Percentiles rank a stretch among this genome's conserved stretches.
Conservation (phyloP, 2,329 filamentous ascomycete genomes). For the Colletotrichum sansevieriae region DNA sequence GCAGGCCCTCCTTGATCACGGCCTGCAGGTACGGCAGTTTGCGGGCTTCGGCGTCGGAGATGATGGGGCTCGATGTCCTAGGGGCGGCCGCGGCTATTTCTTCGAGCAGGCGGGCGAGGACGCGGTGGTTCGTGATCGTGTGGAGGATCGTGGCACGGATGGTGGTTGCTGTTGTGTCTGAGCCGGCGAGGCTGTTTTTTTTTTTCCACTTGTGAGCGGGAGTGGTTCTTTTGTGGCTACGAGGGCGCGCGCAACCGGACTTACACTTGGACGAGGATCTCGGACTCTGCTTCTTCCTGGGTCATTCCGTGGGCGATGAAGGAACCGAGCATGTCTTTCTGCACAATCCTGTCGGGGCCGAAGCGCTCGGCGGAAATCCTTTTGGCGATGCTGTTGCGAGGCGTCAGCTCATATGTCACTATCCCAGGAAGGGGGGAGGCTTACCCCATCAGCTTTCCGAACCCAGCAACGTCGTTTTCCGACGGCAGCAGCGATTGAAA, state of each 20-base stretch:
- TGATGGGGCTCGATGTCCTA: constrained; percentile 46
- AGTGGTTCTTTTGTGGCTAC: neutral
- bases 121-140: constrained; percentile 62
- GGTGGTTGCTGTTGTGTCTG: constrained; percentile 69
- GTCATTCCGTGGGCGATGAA: constrained; percentile 55
- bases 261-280: constrained; percentile 55
- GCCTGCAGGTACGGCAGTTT: constrained; percentile 60
- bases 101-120: constrained; percentile 58
- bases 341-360: constrained; percentile 55
- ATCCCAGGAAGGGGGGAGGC: constrained; percentile 41
- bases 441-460: constrained; percentile 61
- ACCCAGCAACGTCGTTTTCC: constrained; percentile 52
- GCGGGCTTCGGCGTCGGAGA: constrained; percentile 51
- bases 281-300: constrained; percentile 58
- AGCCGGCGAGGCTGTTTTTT: constrained; percentile 60
- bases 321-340: constrained; percentile 64
- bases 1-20: constrained; percentile 62
- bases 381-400: constrained; percentile 56
- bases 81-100: constrained; percentile 54
- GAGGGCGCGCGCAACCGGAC: neutral
- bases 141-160: constrained; percentile 66
- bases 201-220: constrained; percentile 42
- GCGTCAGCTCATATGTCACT: constrained; percentile 41
- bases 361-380: constrained; percentile 60
- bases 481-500: constrained; percentile 57